These are phyloP conservation scores for Termitomyces sp. DNA, from an alignment of 768 basidiomycete species.

Conservation along the genomic window DNA sequence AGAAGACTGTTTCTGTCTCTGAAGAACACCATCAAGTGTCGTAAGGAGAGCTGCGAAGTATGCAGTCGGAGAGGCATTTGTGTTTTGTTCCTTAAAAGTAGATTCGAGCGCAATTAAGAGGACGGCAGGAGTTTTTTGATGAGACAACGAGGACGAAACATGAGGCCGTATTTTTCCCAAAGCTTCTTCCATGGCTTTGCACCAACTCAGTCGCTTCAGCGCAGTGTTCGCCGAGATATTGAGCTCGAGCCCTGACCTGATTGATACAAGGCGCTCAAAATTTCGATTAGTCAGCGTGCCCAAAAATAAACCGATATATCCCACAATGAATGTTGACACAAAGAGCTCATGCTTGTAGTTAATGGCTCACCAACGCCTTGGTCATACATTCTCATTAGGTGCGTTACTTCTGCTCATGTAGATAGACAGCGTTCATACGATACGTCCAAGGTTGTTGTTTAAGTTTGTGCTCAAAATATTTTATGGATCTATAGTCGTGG, in stretches of 20 bases:
- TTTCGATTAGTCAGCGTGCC: constrained; percentile 27
- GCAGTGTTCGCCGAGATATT: background rate
- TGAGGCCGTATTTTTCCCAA: constrained; percentile 87
- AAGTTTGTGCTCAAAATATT: constrained; percentile 86
- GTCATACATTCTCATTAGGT: constrained; percentile 71
- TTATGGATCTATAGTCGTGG: constrained; percentile 84
- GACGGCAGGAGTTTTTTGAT: constrained; percentile 87
- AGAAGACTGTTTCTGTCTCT: constrained; percentile 45
- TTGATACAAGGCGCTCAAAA: constrained; percentile 11
- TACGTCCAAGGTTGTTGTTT: constrained; percentile 51
- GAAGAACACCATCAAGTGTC: constrained; percentile 73
- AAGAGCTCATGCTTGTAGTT: constrained; percentile 14
- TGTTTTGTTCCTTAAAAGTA: constrained; percentile 64
- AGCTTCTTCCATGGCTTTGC: constrained; percentile 49
- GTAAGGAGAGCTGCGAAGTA: constrained; percentile 93
- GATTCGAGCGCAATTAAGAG: constrained; percentile 83
- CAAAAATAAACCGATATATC: background rate
- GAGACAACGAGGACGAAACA: constrained; percentile 69
- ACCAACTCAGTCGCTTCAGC: background rate
- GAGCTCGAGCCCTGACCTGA: no score
- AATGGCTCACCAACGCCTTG: constrained; percentile 39
- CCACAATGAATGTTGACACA: no score
- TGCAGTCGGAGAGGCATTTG: constrained; percentile 74
- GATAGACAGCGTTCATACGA: background rate
- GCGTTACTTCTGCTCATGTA: constrained; percentile 6